Evolutionary conservation across 202 grass and related monocot species (phyloP).

Genomic region (Brachypodium distachyon): DNA sequence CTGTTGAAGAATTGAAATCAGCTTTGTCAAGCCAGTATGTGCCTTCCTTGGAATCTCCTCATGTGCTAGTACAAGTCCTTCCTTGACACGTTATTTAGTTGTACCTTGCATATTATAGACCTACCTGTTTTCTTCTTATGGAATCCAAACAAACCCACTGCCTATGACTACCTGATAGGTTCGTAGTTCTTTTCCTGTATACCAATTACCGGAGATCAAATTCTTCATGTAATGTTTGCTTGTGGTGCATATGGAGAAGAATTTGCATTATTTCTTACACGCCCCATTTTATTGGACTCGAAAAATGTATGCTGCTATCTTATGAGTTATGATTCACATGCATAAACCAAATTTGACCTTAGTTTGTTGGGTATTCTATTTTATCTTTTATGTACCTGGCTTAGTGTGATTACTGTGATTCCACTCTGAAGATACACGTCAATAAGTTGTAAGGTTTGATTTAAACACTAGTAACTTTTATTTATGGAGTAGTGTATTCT

Average conservation of each 20-base stretch:
- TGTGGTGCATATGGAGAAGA: not conserved
- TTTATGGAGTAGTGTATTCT: conserved; percentile 1
- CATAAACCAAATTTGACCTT: not conserved
- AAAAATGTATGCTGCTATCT: not conserved
- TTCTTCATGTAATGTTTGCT: conserved; percentile 9
- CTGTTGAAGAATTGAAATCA: conserved; percentile 70
- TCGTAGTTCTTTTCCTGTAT: not conserved
- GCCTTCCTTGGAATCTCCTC: not conserved
- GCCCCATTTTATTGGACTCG: not conserved
- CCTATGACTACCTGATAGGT: not conserved
- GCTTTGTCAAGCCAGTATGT: conserved; percentile 65
- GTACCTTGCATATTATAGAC: not conserved
- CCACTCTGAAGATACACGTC: not conserved
- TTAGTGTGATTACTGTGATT: not conserved
- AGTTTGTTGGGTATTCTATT: not conserved
- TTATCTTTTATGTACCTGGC: not conserved
- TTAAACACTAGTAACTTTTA: not conserved
- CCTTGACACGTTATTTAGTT: not conserved
- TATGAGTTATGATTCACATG: conserved; percentile 3
- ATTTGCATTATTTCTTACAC: not conserved
- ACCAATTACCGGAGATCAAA: not conserved
- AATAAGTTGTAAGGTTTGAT: not conserved
- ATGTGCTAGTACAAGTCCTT: not conserved
- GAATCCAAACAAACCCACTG: not conserved
- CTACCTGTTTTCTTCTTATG: not conserved